Evolutionary conservation across 2,329 filamentous ascomycete genomes (phyloP), one percentile per base, ranked within the genome.

Genomic region (Fusarium camptoceras): DNA sequence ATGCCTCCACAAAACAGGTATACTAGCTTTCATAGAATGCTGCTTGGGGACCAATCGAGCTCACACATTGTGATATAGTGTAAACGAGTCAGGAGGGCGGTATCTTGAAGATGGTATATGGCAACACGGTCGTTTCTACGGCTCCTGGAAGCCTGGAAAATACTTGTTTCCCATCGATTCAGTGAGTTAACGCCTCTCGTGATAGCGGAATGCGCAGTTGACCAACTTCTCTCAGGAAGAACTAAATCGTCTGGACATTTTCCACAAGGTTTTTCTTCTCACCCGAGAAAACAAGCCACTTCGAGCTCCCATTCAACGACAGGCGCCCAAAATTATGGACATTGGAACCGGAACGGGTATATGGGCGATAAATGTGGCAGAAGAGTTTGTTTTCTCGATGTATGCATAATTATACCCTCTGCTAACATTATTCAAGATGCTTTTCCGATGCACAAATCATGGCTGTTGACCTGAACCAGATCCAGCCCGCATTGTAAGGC

Each of bases 341-440:
- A 77, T 97, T 56, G 95, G 94, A 43, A 94, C 92, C 68, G 95
- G 94, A 22, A 97, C 94, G 2, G 94, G 94, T 41, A 95, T 97
- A 66, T 98, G 95, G 95, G 89, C 92, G 42, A 92, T 97, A 73
- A 92, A 95, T 72, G 91, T 97, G 81, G 92, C 92, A 68, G 90
- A 81, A 69, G 68, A 92, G 87, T 93, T 83, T 82, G 88, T 78
- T 30, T 27, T 10, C 9, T 27, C 46, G 39, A 2, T 41, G 16
- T n/a, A 16, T 2, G 8, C 22, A 18, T 14, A 14, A 6, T 30
- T 15, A 10, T 31, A 6, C 50, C 31, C 63, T 37, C 15, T 34
- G 30, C 66, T 64, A 11, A 62, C 58, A 41, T 22, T 30, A 8
- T 14, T 5, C 31, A 78, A 78, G 77, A 18, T 73, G 61, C 28